A percentile compares a stretch with the other conserved stretches of the same genome.
Conservation (phyloP, 2,329 filamentous ascomycete species). For the Plenodomus biglobosus region DNA sequence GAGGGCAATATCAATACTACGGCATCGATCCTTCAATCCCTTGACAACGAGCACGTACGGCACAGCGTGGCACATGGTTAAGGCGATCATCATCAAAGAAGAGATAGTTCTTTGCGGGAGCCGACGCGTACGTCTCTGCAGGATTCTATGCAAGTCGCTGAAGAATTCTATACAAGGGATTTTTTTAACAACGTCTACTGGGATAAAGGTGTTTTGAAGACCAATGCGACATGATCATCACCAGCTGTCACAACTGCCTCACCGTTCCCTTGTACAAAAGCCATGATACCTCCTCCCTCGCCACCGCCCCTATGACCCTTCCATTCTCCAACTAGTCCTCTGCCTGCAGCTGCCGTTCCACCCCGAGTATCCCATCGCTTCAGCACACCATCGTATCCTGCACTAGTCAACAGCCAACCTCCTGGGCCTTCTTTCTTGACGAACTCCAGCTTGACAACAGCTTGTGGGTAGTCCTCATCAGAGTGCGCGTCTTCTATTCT, state of each 20-base stretch:
- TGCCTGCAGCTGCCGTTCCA: slow-evolving; percentile 65
- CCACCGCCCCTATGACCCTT: slow-evolving; percentile 82
- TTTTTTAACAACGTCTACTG: no score
- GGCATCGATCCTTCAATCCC: no score
- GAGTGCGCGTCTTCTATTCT: slow-evolving; percentile 82
- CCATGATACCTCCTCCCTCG: slow-evolving; percentile 84
- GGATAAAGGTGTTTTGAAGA: slow-evolving; percentile 29
- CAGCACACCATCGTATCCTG: slow-evolving; percentile 89
- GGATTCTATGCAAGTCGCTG: no score
- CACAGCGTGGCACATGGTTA: no score
- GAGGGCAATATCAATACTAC: no score
- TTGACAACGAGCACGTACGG: no score
- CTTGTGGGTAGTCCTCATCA: slow-evolving; percentile 68
- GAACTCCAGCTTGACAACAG: slow-evolving; percentile 92
- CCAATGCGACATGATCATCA: slow-evolving; percentile 62
- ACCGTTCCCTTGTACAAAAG: slow-evolving; percentile 81
- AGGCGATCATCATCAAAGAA: no score
- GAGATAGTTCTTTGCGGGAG: no score
- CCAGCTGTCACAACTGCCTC: slow-evolving; percentile 83
- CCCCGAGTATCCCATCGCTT: slow-evolving; percentile 81
- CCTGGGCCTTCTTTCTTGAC: slow-evolving; percentile 54
- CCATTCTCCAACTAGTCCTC: slow-evolving; percentile 82
- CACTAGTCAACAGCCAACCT: slow-evolving; percentile 77
- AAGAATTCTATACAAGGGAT: no score
- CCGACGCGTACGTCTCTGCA: no score